These are phyloP conservation scores for Aristolochia contorta DNA, from an alignment of 164 flowering plant genomes.

Conservation along the genomic window DNA sequence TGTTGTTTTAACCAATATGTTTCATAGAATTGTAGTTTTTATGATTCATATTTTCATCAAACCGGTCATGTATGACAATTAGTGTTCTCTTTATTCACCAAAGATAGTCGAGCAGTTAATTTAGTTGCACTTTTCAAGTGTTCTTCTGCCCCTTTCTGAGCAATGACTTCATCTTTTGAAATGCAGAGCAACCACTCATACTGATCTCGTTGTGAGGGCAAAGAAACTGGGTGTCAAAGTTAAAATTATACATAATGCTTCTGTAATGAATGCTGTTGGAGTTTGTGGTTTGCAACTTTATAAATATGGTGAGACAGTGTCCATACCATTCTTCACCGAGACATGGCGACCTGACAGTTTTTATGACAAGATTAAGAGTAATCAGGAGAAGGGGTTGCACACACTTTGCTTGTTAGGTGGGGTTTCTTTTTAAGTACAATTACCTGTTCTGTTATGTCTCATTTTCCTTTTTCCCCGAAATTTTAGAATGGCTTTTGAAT, in stretches of 20 bases:
- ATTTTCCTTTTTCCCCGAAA: not conserved
- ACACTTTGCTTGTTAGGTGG: slow-evolving; percentile 89
- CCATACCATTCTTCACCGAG: slow-evolving; percentile 89
- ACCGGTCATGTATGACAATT: not conserved
- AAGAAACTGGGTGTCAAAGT: slow-evolving; percentile 71
- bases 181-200: slow-evolving; percentile 85
- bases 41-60: too few relatives aligned
- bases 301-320: slow-evolving; percentile 90
- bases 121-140: too few relatives aligned
- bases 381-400: slow-evolving; percentile 67
- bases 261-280: slow-evolving; percentile 93
- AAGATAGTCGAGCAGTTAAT: not conserved
- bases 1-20: too few relatives aligned
- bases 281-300: slow-evolving; percentile 92
- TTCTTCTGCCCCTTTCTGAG: not conserved
- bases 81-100: not conserved
- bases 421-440: not conserved
- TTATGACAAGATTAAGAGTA: slow-evolving; percentile 71
- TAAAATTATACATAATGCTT: slow-evolving; percentile 80
- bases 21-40: too few relatives aligned
- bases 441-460: not conserved
- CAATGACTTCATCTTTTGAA: not conserved
- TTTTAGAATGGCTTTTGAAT: not conserved
- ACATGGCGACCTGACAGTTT: slow-evolving; percentile 94
- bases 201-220: slow-evolving; percentile 88